These are phyloP conservation scores for Pelargonium citronellum DNA, from an alignment of 441 rosid species.

Conservation along the genomic window DNA sequence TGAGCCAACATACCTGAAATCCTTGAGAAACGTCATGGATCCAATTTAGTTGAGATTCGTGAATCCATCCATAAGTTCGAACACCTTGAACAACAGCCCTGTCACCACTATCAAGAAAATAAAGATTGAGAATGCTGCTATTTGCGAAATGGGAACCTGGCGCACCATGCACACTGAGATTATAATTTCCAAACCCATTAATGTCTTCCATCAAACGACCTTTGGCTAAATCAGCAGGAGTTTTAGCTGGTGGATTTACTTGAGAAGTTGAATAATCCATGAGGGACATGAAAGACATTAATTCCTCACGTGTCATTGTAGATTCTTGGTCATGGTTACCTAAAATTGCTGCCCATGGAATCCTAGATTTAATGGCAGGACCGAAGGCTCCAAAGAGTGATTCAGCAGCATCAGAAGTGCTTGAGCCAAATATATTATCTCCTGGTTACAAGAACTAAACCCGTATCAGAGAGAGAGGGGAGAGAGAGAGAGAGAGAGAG, in stretches of 20 bases:
- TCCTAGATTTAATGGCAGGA: slow-evolving; percentile 57
- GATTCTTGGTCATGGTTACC: slow-evolving; percentile 96
- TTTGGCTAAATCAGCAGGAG: slow-evolving; percentile 20
- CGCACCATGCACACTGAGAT: slow-evolving; percentile 57
- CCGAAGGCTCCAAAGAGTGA: slow-evolving; percentile 61
- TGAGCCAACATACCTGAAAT: slow-evolving; percentile 41
- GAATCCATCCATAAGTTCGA: slow-evolving; percentile 78
- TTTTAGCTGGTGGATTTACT: slow-evolving; percentile 44
- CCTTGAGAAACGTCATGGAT: slow-evolving; percentile 43
- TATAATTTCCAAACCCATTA: slow-evolving; percentile 79
- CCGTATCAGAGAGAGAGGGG: slow-evolving; percentile 27
- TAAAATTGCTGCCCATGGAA: slow-evolving; percentile 89
- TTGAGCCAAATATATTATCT: slow-evolving; percentile 78
- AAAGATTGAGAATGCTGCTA: slow-evolving; percentile 62
- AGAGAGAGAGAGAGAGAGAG: background rate
- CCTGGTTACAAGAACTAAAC: slow-evolving; percentile 38
- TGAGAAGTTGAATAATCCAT: slow-evolving; percentile 82
- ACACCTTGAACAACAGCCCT: slow-evolving; percentile 57
- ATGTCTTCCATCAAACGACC: slow-evolving; percentile 27
- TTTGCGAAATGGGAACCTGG: slow-evolving; percentile 67
- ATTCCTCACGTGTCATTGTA: slow-evolving; percentile 63
- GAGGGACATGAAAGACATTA: slow-evolving; percentile 74
- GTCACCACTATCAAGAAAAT: slow-evolving; percentile 82
- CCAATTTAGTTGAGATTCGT: slow-evolving; percentile 82
- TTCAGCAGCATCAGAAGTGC: slow-evolving; percentile 81